phyloP scores from a whole-genome alignment of 1,284 basidiomycete species.

The Irpex sp. region DNA sequence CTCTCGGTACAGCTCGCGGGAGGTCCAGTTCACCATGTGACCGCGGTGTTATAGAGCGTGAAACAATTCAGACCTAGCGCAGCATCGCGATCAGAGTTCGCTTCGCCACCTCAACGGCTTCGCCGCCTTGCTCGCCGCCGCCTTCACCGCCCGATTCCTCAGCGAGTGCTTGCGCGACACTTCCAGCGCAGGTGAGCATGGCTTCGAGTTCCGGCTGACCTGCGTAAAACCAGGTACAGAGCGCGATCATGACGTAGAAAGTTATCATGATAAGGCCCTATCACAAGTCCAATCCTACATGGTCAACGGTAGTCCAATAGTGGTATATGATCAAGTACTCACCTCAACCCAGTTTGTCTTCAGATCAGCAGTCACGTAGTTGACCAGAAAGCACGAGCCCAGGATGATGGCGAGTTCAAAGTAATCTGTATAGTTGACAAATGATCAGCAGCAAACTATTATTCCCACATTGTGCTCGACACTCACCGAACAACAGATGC shows the following conservation, averaged over 20 bases:
- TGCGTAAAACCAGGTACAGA: conserved; percentile 55
- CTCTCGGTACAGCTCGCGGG: too few relatives aligned
- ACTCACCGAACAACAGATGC: conserved; percentile 38
- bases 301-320: not conserved
- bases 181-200: conserved; percentile 26
- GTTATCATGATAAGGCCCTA: conserved; percentile 56
- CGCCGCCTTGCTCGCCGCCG: not conserved
- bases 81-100: not conserved
- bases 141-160: conserved; percentile 9
- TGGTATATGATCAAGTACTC: not conserved
- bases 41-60: too few relatives aligned
- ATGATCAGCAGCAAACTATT: not conserved
- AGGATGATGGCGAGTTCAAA: conserved; percentile 61
- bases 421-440: conserved; percentile 28
- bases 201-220: conserved; percentile 40
- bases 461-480: not conserved
- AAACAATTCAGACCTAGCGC: not conserved
- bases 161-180: conserved; percentile 20
- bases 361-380: conserved; percentile 65
- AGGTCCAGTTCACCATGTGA: too few relatives aligned
- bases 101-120: not conserved
- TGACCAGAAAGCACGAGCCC: conserved; percentile 64
- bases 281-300: not conserved
- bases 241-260: conserved; percentile 47
- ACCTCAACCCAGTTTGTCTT: conserved; percentile 64